Evolutionary conservation across 805 yeast genomes (phyloP).

Genomic region (Suhomyces sp.): DNA sequence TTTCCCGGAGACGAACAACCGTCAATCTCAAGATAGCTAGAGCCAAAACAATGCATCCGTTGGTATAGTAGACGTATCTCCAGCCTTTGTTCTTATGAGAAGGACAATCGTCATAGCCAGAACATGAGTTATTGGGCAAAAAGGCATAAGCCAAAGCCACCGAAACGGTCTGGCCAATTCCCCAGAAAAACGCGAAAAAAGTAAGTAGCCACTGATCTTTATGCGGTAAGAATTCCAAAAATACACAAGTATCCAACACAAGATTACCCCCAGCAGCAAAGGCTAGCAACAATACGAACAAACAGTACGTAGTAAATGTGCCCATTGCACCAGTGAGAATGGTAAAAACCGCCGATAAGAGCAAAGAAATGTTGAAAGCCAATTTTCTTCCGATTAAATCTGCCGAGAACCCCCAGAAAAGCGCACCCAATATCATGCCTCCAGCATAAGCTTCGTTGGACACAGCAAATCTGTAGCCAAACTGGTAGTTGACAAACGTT

Average conservation of each 20-base stretch:
- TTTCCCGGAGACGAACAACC: slow-evolving; percentile 44
- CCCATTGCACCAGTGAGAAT: slow-evolving; percentile 54
- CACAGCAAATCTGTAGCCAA: slow-evolving; percentile 41
- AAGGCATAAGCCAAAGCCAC: slow-evolving; percentile 55
- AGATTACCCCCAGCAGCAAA: slow-evolving; percentile 58
- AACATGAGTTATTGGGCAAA: slow-evolving; percentile 49
- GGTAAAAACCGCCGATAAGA: slow-evolving; percentile 49
- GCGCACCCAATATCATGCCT: slow-evolving; percentile 52
- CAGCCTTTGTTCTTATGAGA: slow-evolving; percentile 54
- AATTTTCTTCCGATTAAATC: slow-evolving; percentile 23
- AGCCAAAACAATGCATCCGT: slow-evolving; percentile 45
- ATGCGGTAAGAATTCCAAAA: slow-evolving; percentile 52
- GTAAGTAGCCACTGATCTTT: slow-evolving; percentile 52
- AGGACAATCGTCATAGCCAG: slow-evolving; percentile 40
- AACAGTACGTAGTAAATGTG: slow-evolving; percentile 48
- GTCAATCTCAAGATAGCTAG: slow-evolving; percentile 33
- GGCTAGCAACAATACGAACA: slow-evolving; percentile 44
- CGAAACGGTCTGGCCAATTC: slow-evolving; percentile 55
- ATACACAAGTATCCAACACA: slow-evolving; percentile 52
- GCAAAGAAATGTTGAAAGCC: slow-evolving; percentile 36
- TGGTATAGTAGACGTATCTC: slow-evolving; percentile 52
- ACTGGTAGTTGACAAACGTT: slow-evolving; percentile 47
- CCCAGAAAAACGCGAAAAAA: slow-evolving; percentile 36
- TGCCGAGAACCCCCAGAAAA: slow-evolving; percentile 55
- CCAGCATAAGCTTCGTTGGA: slow-evolving; percentile 32